Base-by-base conservation (phyloP, 2,329 filamentous ascomycete genomes). In the Fusarium aywerte region DNA sequence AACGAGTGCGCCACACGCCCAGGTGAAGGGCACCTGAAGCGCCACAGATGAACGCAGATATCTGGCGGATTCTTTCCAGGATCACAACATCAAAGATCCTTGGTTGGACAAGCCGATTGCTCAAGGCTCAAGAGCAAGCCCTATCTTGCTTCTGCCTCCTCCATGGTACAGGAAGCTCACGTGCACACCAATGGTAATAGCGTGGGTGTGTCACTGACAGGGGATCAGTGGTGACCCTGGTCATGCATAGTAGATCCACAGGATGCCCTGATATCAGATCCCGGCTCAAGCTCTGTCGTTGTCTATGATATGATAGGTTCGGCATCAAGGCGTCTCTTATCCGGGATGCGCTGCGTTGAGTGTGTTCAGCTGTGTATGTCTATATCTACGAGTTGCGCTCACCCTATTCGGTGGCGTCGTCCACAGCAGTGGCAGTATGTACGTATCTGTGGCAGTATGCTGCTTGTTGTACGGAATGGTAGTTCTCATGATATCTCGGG, bases 401-500 rank as follows among this genome's bases (percentile, higher is more conserved):
- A 63, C 43, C 58, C 50, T 62, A 51, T 59, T 48, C 48, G 31
- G 45, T 62, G 68, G 70, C 63, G 63, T 62, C 59, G 47, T 51
- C 44, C 43, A 49, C 55, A 36, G 39, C 32, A 40, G 47, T 50
- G 21, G 35, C 36, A 45, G 59, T 60, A 61, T 44, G 58, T 40
- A 64, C 29, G 39, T 49, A 39, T 49, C 43, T 65, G 43, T 44
- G 32, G 50, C 57, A 57, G 58, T 45, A 45, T 62, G 44, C 48
- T 70, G 48, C 51, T 64, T 68, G 44, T 48, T 67, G 60, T 42
- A 63, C 11, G 60, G 52, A 58, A 58, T 51, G 44, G 35, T 31
- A 69, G 58, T 68, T 57, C 56, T 66, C 60, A 65, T 59, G 72
- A 74, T 68, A 80, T 76, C 71, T 83, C 82, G 10, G 79, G 78